Percentiles rank a stretch among this genome's conserved stretches.
Evolutionary conservation across 1,284 basidiomycete species (phyloP).

Genomic region (Volvariella surrecta): DNA sequence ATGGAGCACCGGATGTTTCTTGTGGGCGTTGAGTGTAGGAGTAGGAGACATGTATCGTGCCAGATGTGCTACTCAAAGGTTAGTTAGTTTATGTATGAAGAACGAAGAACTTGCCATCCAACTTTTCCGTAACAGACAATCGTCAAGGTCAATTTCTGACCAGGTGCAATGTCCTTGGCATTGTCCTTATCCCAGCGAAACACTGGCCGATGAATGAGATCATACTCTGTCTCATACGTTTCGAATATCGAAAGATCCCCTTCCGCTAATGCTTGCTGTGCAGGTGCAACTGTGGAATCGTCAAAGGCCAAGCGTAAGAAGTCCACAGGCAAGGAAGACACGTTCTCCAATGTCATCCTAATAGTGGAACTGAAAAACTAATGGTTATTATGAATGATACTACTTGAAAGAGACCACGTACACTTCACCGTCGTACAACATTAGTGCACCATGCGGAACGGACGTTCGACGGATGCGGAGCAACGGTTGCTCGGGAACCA

Average conservation of each 20-base stretch:
- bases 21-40: slow-evolving; percentile 50
- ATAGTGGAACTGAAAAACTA: slow-evolving; percentile 56
- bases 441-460: slow-evolving; percentile 83
- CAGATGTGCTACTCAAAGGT: slow-evolving; percentile 53
- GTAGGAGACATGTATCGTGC: slow-evolving; percentile 79
- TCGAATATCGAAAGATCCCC: slow-evolving; percentile 78
- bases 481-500: slow-evolving; percentile 82
- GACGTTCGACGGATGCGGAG: slow-evolving; percentile 82
- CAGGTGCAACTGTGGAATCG: slow-evolving; percentile 77
- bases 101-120: slow-evolving; percentile 61
- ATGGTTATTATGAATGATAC: slow-evolving; percentile 8
- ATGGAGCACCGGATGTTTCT: slow-evolving; percentile 17
- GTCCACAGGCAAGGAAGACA: slow-evolving; percentile 75
- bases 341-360: slow-evolving; percentile 83
- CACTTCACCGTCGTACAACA: slow-evolving; percentile 92
- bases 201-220: slow-evolving; percentile 69
- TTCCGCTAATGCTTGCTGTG: slow-evolving; percentile 70
- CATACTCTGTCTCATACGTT: slow-evolving; percentile 86
- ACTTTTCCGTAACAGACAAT: slow-evolving; percentile 83
- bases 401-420: slow-evolving; percentile 27
- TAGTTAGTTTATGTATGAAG: slow-evolving; percentile 4
- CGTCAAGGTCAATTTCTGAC: slow-evolving; percentile 59
- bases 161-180: slow-evolving; percentile 54
- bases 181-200: slow-evolving; percentile 71
- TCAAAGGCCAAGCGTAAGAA: slow-evolving; percentile 82